Percentiles rank a stretch among this genome's conserved stretches.
These are phyloP conservation scores for Phaeoacremonium minimum DNA, from an alignment of 2,329 filamentous ascomycete genomes.

Conservation along the genomic window DNA sequence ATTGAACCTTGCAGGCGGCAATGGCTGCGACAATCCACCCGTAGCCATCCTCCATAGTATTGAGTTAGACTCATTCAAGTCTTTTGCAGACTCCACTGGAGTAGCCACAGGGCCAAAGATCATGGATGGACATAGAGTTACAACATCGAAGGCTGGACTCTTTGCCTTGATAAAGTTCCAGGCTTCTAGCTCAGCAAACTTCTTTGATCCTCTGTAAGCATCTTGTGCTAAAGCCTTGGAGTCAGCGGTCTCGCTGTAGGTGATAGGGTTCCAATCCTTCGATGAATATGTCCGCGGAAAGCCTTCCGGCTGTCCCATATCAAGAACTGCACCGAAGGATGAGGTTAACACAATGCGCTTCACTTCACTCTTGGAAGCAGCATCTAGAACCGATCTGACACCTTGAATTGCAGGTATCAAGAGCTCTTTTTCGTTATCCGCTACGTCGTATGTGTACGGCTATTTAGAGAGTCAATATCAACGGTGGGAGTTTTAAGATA, in stretches of 20 bases:
- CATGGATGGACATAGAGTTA: constrained; percentile 39
- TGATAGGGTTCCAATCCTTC: constrained; percentile 54
- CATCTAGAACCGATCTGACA: constrained; percentile 33
- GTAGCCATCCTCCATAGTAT: constrained; percentile 33
- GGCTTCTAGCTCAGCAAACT: constrained; percentile 26
- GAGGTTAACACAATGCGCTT: constrained; percentile 51
- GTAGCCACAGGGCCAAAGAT: constrained; percentile 38
- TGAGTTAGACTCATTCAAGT: constrained; percentile 37
- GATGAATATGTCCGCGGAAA: constrained; percentile 50
- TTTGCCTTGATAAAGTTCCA: constrained; percentile 28
- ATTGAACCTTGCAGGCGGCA: constrained; percentile 32
- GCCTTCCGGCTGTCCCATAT: constrained; percentile 39
- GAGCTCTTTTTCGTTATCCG: constrained; percentile 38
- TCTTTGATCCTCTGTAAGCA: constrained; percentile 27
- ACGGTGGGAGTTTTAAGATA: not conserved
- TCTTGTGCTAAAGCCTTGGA: constrained; percentile 5
- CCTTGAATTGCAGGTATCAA: constrained; percentile 41
- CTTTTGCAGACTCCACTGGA: constrained; percentile 24
- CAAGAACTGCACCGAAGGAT: constrained; percentile 63
- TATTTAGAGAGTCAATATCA: constrained; percentile 8
- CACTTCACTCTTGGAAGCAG: constrained; percentile 11
- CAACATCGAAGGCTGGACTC: constrained; percentile 33
- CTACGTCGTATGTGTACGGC: constrained; percentile 38
- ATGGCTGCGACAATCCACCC: constrained; percentile 20
- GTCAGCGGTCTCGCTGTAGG: constrained; percentile 40